Conservation (phyloP, 345 rosid species). For the Balakata baccata region DNA sequence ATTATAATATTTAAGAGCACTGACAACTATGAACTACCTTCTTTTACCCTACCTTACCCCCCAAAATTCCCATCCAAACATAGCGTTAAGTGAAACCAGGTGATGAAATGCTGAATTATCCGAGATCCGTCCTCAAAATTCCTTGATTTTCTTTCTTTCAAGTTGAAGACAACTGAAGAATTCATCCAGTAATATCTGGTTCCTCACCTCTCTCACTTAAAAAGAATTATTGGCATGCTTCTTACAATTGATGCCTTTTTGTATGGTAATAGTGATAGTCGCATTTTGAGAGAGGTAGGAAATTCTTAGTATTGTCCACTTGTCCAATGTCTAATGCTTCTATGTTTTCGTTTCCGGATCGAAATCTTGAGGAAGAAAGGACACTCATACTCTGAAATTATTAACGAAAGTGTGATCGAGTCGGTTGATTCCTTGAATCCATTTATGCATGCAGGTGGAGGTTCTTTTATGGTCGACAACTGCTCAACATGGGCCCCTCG, state of each 20-base stretch:
- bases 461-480: conserved; percentile 93
- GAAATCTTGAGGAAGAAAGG: conserved; percentile 94
- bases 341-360: conserved; percentile 43
- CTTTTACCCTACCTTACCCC: too few species aligned
- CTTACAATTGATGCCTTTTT: not conserved
- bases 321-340: not conserved
- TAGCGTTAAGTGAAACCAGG: not conserved
- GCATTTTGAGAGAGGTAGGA: too few species aligned
- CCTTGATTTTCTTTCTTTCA: not conserved
- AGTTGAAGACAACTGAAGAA: not conserved
- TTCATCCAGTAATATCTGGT: not conserved
- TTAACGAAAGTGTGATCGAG: conserved; percentile 89
- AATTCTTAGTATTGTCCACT: not conserved
- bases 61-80: too few species aligned
- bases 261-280: too few species aligned
- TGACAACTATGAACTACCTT: too few species aligned
- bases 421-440: conserved; percentile 90
- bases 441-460: conserved; percentile 93
- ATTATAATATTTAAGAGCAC: too few species aligned
- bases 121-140: not conserved
- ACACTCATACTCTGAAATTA: conserved; percentile 90
- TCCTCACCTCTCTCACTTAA: not conserved
- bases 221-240: not conserved
- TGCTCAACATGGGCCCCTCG: conserved; percentile 97
- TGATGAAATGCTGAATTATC: not conserved